Conservation (phyloP, 2,329 filamentous ascomycete species). For the Tolypocladium paradoxum region DNA sequence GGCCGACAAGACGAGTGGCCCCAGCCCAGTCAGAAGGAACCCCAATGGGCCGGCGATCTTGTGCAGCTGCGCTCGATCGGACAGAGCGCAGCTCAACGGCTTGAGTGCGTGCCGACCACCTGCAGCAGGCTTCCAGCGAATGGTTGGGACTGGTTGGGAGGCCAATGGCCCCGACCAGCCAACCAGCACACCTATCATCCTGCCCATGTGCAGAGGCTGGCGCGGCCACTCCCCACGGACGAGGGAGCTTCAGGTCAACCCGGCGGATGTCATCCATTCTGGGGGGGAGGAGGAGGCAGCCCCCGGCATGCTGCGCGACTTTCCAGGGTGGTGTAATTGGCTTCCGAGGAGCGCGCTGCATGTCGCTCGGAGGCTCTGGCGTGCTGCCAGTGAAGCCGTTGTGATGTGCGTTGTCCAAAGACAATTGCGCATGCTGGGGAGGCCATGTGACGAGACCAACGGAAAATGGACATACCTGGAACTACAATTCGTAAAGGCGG, state of each 20-base stretch:
- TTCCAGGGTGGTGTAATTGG: not conserved
- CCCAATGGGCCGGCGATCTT: not conserved
- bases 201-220: not conserved
- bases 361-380: not conserved
- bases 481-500: not conserved
- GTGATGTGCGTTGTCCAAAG: not conserved
- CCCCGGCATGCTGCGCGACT: not conserved
- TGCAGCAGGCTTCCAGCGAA: not conserved
- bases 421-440: not conserved
- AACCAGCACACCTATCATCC: not conserved
- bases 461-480: slow-evolving; percentile 1
- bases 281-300: not conserved
- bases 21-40: not conserved
- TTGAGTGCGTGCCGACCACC: not conserved
- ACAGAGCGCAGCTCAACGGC: not conserved
- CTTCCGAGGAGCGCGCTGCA: not conserved
- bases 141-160: not conserved
- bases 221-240: not conserved
- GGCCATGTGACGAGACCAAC: not conserved
- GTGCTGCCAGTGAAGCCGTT: not conserved
- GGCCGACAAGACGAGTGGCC: not conserved
- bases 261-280: not conserved
- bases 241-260: not conserved
- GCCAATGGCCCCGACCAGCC: not conserved
- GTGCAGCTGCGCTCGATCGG: not conserved